Conservation (phyloP, 2,329 filamentous ascomycete species). For the Dothideomycetidae sp. region DNA sequence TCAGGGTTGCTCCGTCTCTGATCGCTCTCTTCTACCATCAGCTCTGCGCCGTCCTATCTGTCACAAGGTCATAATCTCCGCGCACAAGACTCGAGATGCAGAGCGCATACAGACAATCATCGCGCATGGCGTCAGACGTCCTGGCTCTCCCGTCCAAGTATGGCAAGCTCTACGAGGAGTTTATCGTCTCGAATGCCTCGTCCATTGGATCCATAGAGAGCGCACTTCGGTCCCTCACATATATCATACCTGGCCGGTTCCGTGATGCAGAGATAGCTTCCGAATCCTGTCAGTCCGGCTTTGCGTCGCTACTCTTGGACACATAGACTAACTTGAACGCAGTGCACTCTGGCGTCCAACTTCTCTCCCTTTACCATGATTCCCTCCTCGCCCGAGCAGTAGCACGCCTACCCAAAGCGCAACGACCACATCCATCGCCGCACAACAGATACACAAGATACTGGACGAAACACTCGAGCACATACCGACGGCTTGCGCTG, state of each 20-base stretch:
- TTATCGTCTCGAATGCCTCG: constrained; percentile 87
- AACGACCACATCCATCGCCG: constrained; percentile 33
- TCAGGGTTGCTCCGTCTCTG: no score
- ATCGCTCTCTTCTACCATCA: no score
- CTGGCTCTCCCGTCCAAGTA: constrained; percentile 19
- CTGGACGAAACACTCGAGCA: constrained; percentile 45
- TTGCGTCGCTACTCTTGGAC: neutral
- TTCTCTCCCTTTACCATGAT: constrained; percentile 88
- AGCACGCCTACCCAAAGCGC: constrained; percentile 40
- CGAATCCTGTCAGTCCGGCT: constrained; percentile 52
- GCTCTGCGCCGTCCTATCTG: no score
- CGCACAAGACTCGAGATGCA: no score
- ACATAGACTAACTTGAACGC: constrained; percentile 14
- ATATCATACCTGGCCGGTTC: constrained; percentile 87
- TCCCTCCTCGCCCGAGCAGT: constrained; percentile 57
- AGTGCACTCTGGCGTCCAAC: constrained; percentile 75
- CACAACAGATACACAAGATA: constrained; percentile 51
- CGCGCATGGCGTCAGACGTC: constrained; percentile 9
- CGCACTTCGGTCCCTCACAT: constrained; percentile 79
- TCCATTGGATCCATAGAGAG: constrained; percentile 94
- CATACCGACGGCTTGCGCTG: constrained; percentile 71
- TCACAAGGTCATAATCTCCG: no score
- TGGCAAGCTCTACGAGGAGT: constrained; percentile 57
- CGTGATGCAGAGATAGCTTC: constrained; percentile 90
- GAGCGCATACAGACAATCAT: constrained; percentile 12